Evolutionary conservation across 140 eudicot genomes (phyloP).

Genomic region (Erigeron philadelphicus): DNA sequence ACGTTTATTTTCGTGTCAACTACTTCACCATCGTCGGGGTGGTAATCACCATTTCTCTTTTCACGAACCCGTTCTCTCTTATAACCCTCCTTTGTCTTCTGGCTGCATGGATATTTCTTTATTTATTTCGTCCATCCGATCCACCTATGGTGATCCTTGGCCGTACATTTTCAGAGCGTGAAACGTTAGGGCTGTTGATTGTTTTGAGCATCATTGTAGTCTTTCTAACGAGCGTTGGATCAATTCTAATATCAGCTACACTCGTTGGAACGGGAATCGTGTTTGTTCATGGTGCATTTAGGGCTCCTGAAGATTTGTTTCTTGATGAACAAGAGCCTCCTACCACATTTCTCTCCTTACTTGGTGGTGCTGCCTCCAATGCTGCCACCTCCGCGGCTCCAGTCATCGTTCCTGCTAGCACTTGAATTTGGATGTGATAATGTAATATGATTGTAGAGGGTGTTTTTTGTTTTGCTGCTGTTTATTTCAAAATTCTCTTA

Average conservation of each 20-base stretch:
- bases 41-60: conserved; percentile 5
- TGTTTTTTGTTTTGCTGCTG: neutral
- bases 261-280: conserved; percentile 9
- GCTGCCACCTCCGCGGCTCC: conserved; percentile 2
- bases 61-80: conserved; percentile 1
- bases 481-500: neutral
- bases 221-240: conserved; percentile 16
- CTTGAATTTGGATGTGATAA: neutral
- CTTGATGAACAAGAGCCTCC: conserved; percentile 14
- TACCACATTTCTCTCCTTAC: conserved; percentile 1
- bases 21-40: neutral
- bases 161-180: conserved; percentile 7
- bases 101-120: conserved; percentile 8
- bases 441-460: neutral
- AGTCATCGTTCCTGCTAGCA: conserved; percentile 2
- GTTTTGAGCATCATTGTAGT: conserved; percentile 13
- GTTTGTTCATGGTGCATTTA: conserved; percentile 9
- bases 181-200: conserved; percentile 16
- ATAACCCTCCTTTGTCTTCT: neutral
- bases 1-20: neutral
- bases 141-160: conserved; percentile 12
- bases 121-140: conserved; percentile 4
- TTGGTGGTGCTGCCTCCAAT: conserved; percentile 16
- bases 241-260: conserved; percentile 2
- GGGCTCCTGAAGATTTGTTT: conserved; percentile 15